Conservation (phyloP, 495 filamentous ascomycete genomes). For the Tuber calosporum region DNA sequence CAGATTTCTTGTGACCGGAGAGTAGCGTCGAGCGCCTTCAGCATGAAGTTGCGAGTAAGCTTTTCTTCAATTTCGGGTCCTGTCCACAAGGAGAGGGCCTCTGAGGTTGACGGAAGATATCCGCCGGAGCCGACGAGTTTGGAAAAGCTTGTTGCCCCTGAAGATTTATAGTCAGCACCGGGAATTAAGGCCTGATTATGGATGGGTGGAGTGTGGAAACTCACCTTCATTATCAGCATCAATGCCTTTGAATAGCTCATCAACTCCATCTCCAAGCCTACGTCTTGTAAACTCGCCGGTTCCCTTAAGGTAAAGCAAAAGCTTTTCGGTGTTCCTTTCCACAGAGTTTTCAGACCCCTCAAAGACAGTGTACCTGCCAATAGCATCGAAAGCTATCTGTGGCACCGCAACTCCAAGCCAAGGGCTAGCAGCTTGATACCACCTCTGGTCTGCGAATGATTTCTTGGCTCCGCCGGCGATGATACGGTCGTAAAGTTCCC, state of each 20-base stretch:
- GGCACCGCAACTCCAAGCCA: conserved; percentile 19
- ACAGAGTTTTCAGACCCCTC: conserved; percentile 15
- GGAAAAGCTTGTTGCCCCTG: conserved; percentile 31
- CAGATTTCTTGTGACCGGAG: conserved; percentile 32
- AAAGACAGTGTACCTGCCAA: conserved; percentile 8
- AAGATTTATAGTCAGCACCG: not conserved
- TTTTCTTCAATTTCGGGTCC: conserved; percentile 24
- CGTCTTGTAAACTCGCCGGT: conserved; percentile 15
- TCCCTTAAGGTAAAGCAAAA: conserved; percentile 27
- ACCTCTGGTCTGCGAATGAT: conserved; percentile 8
- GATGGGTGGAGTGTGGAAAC: not conserved
- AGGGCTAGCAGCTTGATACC: conserved; percentile 17
- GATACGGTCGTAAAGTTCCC: not conserved
- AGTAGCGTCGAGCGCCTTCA: conserved; percentile 27
- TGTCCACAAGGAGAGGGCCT: conserved; percentile 28
- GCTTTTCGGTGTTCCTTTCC: conserved; percentile 20
- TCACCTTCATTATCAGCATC: conserved; percentile 18
- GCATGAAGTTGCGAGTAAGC: conserved; percentile 27
- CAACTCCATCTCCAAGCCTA: conserved; percentile 15
- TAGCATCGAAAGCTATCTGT: conserved; percentile 20
- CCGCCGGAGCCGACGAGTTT: conserved; percentile 21
- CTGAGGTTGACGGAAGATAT: conserved; percentile 24
- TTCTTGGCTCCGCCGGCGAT: not conserved
- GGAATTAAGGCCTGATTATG: not conserved
- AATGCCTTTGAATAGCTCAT: conserved; percentile 17